These are phyloP conservation scores for Mucor lusitanicus DNA, from an alignment of 371 early-diverging fungal genomes.

Conservation along the genomic window DNA sequence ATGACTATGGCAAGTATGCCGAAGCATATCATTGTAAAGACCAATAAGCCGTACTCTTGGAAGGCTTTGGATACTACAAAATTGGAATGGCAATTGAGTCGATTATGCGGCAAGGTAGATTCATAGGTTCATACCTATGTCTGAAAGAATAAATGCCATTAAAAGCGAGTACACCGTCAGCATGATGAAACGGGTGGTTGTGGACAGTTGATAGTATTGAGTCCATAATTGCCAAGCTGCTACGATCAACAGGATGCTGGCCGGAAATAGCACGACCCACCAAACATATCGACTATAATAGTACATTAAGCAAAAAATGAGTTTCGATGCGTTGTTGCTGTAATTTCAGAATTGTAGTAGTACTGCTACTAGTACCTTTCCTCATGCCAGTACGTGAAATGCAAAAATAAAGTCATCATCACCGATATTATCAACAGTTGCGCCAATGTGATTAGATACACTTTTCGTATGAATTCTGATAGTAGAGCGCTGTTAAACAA, in stretches of 20 bases:
- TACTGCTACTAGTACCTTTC: too few relatives aligned
- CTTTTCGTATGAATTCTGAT: conserved; percentile 21
- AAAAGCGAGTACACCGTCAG: conserved; percentile 30
- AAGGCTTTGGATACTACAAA: conserved; percentile 36
- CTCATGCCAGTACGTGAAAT: conserved; percentile 15
- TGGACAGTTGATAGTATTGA: conserved; percentile 40
- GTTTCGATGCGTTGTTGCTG: background rate
- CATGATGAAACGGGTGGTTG: conserved; percentile 13
- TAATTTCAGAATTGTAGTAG: background rate
- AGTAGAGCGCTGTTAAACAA: background rate
- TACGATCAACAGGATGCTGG: conserved; percentile 18
- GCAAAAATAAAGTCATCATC: background rate
- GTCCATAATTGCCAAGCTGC: conserved; percentile 45
- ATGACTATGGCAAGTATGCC: conserved; percentile 24
- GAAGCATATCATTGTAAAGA: conserved; percentile 31
- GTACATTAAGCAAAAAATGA: background rate
- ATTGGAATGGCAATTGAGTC: background rate
- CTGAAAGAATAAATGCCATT: conserved; percentile 31
- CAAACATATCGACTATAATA: conserved; percentile 36
- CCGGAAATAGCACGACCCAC: conserved; percentile 38
- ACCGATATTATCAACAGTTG: conserved; percentile 1
- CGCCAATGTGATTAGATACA: conserved; percentile 7
- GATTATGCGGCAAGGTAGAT: background rate
- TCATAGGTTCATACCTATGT: conserved; percentile 20
- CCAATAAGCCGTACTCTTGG: conserved; percentile 30